phyloP scores from a whole-genome alignment of 106 monocot genomes.

The Dendrobium huoshanense region DNA sequence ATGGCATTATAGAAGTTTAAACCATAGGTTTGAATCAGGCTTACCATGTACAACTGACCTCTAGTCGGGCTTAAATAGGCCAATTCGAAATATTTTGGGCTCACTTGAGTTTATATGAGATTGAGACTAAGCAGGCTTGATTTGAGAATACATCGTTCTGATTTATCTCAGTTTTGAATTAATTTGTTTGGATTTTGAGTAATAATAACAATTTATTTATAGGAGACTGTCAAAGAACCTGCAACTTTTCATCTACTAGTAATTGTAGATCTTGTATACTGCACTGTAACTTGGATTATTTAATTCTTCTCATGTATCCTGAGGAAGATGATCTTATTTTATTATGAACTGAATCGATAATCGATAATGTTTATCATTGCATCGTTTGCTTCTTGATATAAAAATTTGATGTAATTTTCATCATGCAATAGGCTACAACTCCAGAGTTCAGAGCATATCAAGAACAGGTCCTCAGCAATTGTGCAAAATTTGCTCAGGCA shows the following conservation, averaged over 20 bases:
- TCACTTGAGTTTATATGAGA: no score
- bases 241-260: not conserved
- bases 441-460: conserved; percentile 89
- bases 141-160: no score
- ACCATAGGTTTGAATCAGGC: no score
- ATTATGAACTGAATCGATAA: not conserved
- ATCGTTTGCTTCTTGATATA: not conserved
- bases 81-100: no score
- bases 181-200: not conserved
- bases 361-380: not conserved
- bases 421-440: conserved; percentile 7
- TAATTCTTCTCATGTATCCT: not conserved
- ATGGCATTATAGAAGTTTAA: no score
- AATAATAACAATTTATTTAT: not conserved
- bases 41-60: no score
- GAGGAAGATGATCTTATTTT: not conserved
- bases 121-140: no score
- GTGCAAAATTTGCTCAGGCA: conserved; percentile 91
- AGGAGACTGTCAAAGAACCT: not conserved
- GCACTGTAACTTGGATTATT: not conserved
- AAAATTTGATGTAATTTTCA: not conserved
- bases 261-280: not conserved
- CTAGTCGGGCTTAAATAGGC: no score
- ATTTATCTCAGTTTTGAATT: not conserved
- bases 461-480: conserved; percentile 91